phyloP scores from a whole-genome alignment of 2,329 filamentous ascomycete genomes.

The Fusarium luffae region DNA sequence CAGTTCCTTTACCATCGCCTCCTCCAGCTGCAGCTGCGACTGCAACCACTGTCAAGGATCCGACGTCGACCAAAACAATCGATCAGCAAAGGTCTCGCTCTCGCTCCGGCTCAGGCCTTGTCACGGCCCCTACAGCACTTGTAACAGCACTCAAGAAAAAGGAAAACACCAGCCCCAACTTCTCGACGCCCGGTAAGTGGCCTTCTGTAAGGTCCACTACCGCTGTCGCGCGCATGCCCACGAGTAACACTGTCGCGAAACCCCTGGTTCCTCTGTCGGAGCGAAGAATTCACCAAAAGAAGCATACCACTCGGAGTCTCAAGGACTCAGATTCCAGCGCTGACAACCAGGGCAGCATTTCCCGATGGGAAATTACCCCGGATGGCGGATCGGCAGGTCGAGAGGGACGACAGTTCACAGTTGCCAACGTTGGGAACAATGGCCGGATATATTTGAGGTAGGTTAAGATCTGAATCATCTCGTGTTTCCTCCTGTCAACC shows the following conservation, averaged over 20 bases:
- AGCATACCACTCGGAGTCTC: constrained; percentile 53
- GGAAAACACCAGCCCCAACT: constrained; percentile 29
- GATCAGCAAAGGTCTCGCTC: constrained; percentile 27
- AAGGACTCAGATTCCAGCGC: constrained; percentile 61
- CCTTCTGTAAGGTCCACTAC: constrained; percentile 38
- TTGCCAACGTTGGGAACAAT: constrained; percentile 85
- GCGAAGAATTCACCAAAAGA: constrained; percentile 57
- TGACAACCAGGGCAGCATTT: constrained; percentile 47
- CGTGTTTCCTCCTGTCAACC: constrained; percentile 17
- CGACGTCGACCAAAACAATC: constrained; percentile 34
- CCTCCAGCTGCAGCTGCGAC: constrained; percentile 30
- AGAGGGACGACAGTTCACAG: constrained; percentile 79
- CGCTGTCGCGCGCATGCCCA: constrained; percentile 35
- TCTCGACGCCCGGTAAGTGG: constrained; percentile 37
- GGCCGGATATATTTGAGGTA: constrained; percentile 86
- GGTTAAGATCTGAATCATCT: constrained; percentile 11
- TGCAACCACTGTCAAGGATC: constrained; percentile 41
- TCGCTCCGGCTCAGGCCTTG: constrained; percentile 37
- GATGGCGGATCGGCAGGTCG: constrained; percentile 71
- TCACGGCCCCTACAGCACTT: constrained; percentile 14
- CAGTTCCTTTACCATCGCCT: constrained; percentile 35
- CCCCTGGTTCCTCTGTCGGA: constrained; percentile 61
- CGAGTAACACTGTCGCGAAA: constrained; percentile 44
- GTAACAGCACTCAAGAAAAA: constrained; percentile 24
- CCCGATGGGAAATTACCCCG: constrained; percentile 65